Base-by-base conservation (phyloP, 148 eudicot species). In the Chenopodium formosanum region DNA sequence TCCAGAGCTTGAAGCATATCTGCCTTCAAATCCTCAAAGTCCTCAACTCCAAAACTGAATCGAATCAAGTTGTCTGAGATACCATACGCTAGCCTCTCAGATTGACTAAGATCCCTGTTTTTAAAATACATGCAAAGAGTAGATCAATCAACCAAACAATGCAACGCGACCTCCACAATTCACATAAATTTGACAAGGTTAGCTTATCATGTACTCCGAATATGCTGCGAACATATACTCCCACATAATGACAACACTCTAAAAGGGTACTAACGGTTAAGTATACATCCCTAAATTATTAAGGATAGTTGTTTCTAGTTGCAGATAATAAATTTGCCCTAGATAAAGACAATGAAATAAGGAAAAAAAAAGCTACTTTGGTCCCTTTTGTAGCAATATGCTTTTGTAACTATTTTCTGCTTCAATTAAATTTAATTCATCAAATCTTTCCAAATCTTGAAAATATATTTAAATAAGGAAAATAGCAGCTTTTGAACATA, bases 1-100 rank as follows among this genome's bases (percentile, higher is more conserved):
- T 88, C 92, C 82, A 92, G 81, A 75, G 97, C 97, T 88, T 91
- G 95, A 82, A 94, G 90, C 72, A 94, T 73, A 80, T 94, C 97
- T 83, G 90, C 89, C 87, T 91, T 86, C 89, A 94, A 76, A 81
- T 94, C 97, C 80, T 90, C 97, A 65, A 87, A 94, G 78, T 89
- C 93, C 83, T 94, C 97, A 14, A 91, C 82, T 53, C 97, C 97
- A 80, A 94, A 94, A 89, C 97, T 94, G 92, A 94, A 92, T 11
- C 95, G 91, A 82, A 94, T 87, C 90, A 94, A 79, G 84, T 85
- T 94, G 85, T 94, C 95, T 89, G 82, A 70, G 73, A 94, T 92
- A 17, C 95, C 95, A 78, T 92, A 89, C 82, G 89, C 91, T 40
- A 88, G 88, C 85, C 97, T 90, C 27, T 90, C 97, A 2, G 91